Evolutionary conservation across 768 basidiomycete species (phyloP).

Genomic region (Tubosaeta brunneosetosa): DNA sequence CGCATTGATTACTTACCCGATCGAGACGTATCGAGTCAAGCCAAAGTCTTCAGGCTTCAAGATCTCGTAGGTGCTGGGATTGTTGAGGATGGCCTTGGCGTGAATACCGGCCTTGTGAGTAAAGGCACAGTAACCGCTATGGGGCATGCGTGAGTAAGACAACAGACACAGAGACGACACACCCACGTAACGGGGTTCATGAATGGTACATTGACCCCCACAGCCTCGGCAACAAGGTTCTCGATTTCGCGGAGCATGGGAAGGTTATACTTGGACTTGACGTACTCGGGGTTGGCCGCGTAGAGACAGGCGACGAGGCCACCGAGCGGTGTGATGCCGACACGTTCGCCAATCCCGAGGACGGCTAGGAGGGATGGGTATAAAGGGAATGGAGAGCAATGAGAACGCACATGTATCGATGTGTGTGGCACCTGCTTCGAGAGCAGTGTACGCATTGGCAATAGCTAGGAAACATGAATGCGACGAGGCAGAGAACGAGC

Average conservation of each 20-base stretch:
- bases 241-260: slow-evolving; percentile 97
- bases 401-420: slow-evolving; percentile 83
- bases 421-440: slow-evolving; percentile 98
- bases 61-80: slow-evolving; percentile 98
- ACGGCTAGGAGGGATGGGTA: slow-evolving; percentile 50
- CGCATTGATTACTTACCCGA: slow-evolving; percentile 52
- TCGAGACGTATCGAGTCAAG: slow-evolving; percentile 94
- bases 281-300: slow-evolving; percentile 96
- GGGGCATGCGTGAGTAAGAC: not conserved
- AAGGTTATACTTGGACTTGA: slow-evolving; percentile 99
- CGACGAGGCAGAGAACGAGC: not conserved
- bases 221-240: slow-evolving; percentile 97
- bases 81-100: slow-evolving; percentile 99
- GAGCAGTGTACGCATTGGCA: slow-evolving; percentile 96
- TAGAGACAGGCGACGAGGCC: slow-evolving; percentile 96
- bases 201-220: slow-evolving; percentile 97
- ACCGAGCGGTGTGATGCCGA: slow-evolving; percentile 97
- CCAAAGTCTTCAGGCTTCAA: slow-evolving; percentile 99
- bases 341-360: slow-evolving; percentile 97
- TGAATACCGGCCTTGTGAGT: slow-evolving; percentile 99
- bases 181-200: slow-evolving; percentile 88
- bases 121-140: slow-evolving; percentile 97
- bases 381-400: not conserved
- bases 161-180: not conserved
- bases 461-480: slow-evolving; percentile 54